Evolutionary conservation across 805 yeast genomes (phyloP).

Genomic region (Hagleromyces aurorensis): DNA sequence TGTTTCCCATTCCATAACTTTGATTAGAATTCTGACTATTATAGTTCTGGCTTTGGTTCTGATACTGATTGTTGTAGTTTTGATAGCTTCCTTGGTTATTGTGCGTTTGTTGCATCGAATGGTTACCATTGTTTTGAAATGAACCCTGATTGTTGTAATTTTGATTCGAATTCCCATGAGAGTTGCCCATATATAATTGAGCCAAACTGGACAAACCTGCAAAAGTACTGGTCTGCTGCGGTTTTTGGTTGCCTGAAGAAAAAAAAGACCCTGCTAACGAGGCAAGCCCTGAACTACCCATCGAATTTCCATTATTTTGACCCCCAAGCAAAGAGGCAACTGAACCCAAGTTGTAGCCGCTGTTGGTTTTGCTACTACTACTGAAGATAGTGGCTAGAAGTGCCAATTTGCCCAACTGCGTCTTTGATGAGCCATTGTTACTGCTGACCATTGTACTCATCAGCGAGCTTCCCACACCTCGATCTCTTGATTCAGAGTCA

Average conservation of each 20-base stretch:
- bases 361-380: conserved; percentile 8
- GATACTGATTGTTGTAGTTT: conserved; percentile 1
- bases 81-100: background rate
- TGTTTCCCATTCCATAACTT: too few species aligned
- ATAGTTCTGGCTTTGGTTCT: conserved; percentile 1
- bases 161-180: conserved; percentile 1
- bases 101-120: conserved; percentile 1
- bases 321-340: conserved; percentile 19
- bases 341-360: conserved; percentile 17
- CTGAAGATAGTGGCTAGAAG: conserved; percentile 20
- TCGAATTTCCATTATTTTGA: conserved; percentile 9
- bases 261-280: conserved; percentile 24
- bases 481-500: conserved; percentile 13
- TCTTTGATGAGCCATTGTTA: conserved; percentile 19
- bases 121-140: conserved; percentile 1
- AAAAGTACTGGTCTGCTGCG: conserved; percentile 11
- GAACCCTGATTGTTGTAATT: background rate
- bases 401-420: conserved; percentile 28
- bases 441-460: conserved; percentile 16
- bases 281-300: conserved; percentile 18
- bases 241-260: conserved; percentile 10
- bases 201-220: conserved; percentile 19
- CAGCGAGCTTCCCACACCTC: conserved; percentile 16
- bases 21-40: too few species aligned
- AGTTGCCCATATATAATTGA: conserved; percentile 8